These are phyloP conservation scores for Corchorus olitorius DNA, from an alignment of 345 rosid genomes.

Conservation along the genomic window DNA sequence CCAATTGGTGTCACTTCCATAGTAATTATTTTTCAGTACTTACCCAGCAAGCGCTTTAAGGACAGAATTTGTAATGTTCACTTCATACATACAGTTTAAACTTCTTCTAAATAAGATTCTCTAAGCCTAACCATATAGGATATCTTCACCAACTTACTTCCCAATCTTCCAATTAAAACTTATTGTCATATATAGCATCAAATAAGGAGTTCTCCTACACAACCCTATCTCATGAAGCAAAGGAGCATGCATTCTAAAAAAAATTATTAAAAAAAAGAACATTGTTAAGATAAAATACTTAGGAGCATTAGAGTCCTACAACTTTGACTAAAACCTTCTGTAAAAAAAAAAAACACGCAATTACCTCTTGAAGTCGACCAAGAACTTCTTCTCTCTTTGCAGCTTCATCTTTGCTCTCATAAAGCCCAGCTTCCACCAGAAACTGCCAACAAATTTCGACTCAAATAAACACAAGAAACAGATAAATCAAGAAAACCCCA, in stretches of 20 bases:
- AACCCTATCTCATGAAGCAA: background rate
- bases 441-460: constrained; percentile 36
- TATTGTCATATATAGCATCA: background rate
- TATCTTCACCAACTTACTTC: background rate
- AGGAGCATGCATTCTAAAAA: background rate
- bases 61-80: background rate
- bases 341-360: background rate
- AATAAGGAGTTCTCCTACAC: background rate
- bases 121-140: background rate
- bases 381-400: constrained; percentile 55
- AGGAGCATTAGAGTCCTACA: background rate
- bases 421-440: constrained; percentile 52
- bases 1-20: background rate
- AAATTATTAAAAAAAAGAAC: too few relatives aligned
- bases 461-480: background rate
- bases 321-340: background rate
- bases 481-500: background rate
- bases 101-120: background rate
- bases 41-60: too few relatives aligned
- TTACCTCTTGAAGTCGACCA: constrained; percentile 50
- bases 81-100: background rate
- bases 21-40: background rate
- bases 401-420: constrained; percentile 64
- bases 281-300: background rate
- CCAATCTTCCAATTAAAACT: background rate